Percentiles rank a stretch among this genome's conserved stretches.
Evolutionary conservation across 2,329 filamentous ascomycete species (phyloP).

Genomic region (Blastomyces parvus): DNA sequence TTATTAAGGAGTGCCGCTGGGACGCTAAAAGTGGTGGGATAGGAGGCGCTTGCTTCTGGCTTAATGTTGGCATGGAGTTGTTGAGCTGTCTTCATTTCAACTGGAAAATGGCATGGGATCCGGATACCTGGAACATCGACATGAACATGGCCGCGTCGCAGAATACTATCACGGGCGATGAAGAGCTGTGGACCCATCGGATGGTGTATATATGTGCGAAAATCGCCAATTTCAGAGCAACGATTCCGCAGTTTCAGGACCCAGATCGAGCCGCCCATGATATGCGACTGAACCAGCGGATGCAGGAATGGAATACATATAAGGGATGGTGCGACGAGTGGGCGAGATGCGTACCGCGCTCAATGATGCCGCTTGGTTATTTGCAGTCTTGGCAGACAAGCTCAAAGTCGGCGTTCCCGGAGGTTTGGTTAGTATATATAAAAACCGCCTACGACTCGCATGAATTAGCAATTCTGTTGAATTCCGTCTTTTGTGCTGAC

Average conservation of each 20-base stretch:
- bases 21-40: slow-evolving; percentile 68
- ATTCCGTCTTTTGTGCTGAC: background rate
- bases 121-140: slow-evolving; percentile 80
- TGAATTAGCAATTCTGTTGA: background rate
- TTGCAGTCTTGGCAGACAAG: slow-evolving; percentile 58
- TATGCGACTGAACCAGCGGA: slow-evolving; percentile 52
- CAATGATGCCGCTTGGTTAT: slow-evolving; percentile 80
- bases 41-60: slow-evolving; percentile 84
- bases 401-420: slow-evolving; percentile 68
- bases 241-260: slow-evolving; percentile 52
- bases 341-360: slow-evolving; percentile 67
- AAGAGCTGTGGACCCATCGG: slow-evolving; percentile 79
- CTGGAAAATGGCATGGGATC: slow-evolving; percentile 80
- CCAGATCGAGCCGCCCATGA: slow-evolving; percentile 51
- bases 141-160: slow-evolving; percentile 57
- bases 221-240: slow-evolving; percentile 73
- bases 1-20: slow-evolving; percentile 88
- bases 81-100: slow-evolving; percentile 78
- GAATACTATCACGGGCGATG: slow-evolving; percentile 48
- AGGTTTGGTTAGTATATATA: slow-evolving; percentile 60
- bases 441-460: background rate
- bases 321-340: slow-evolving; percentile 75
- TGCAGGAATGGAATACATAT: slow-evolving; percentile 69
- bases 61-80: slow-evolving; percentile 86
- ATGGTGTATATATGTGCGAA: slow-evolving; percentile 85